Percentiles rank a stretch among this genome's conserved stretches.
Evolutionary conservation across 305 asterid species (phyloP).

Genomic region (Fraxinus dipetala): DNA sequence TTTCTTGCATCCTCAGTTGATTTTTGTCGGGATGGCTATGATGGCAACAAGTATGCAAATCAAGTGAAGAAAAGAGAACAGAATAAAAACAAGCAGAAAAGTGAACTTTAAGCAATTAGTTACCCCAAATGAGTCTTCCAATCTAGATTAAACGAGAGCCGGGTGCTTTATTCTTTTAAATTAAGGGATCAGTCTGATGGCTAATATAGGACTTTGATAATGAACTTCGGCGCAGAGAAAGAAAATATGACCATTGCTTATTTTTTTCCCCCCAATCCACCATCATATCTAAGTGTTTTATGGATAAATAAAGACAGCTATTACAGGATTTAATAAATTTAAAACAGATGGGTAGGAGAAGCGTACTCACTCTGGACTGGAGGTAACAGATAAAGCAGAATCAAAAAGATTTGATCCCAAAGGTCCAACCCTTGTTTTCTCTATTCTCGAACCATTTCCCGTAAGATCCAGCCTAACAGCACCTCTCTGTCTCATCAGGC

Average conservation of each 20-base stretch:
- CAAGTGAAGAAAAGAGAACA: not conserved
- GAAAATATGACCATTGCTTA: not conserved
- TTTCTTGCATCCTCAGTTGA: not conserved
- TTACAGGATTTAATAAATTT: not conserved
- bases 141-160: not conserved
- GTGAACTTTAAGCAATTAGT: not conserved
- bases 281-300: not conserved
- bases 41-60: not conserved
- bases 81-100: not conserved
- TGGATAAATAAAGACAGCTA: slow-evolving; percentile 9
- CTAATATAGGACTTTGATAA: not conserved
- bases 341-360: slow-evolving; percentile 48
- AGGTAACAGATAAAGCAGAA: slow-evolving; percentile 79
- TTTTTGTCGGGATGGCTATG: not conserved
- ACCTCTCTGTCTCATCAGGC: slow-evolving; percentile 50
- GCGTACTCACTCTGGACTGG: slow-evolving; percentile 96
- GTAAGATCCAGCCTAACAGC: slow-evolving; percentile 75
- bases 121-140: not conserved
- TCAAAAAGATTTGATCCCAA: slow-evolving; percentile 84
- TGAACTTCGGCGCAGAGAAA: slow-evolving; percentile 3
- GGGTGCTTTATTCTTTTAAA: not conserved
- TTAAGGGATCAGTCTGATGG: not conserved
- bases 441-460: slow-evolving; percentile 43
- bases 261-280: not conserved
- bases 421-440: slow-evolving; percentile 90